phyloP scores from a whole-genome alignment of 345 rosid species.

The Schrenkiella parvula region DNA sequence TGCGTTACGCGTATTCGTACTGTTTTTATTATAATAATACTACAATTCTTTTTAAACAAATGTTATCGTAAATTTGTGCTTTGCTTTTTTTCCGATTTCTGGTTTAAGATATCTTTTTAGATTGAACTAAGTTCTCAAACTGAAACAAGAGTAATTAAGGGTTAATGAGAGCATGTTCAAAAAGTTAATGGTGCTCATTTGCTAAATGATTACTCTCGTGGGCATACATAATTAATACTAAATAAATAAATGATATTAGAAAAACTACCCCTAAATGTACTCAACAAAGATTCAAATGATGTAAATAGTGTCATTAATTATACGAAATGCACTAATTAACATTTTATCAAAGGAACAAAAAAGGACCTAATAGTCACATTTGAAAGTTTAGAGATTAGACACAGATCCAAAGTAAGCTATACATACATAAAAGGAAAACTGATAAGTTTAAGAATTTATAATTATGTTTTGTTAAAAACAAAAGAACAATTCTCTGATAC shows the following conservation, averaged over 20 bases:
- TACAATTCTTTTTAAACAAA: not conserved
- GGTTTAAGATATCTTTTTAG: not conserved
- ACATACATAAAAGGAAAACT: not conserved
- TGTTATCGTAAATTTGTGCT: not conserved
- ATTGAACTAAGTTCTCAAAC: not conserved
- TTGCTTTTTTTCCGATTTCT: not conserved
- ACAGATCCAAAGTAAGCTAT: not conserved
- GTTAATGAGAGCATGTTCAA: constrained; percentile 27
- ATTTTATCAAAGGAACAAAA: too few species aligned
- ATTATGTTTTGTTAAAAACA: not conserved
- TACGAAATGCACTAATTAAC: not conserved
- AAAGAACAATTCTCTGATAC: not conserved
- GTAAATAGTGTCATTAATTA: not conserved
- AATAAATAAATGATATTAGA: too few species aligned
- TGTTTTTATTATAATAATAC: not conserved
- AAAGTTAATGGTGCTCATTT: constrained; percentile 32
- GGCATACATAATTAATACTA: too few species aligned
- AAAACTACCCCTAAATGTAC: too few species aligned
- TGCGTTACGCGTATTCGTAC: constrained; percentile 27
- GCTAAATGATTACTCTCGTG: constrained; percentile 35
- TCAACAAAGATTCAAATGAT: too few species aligned
- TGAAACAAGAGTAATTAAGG: constrained; percentile 3
- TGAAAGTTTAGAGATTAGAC: not conserved
- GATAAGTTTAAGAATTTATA: not conserved
- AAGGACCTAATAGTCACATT: too few species aligned